Percentiles rank a stretch among this genome's conserved stretches.
Conservation (phyloP, 257 asterid genomes). For the Plectranthus barbatus region DNA sequence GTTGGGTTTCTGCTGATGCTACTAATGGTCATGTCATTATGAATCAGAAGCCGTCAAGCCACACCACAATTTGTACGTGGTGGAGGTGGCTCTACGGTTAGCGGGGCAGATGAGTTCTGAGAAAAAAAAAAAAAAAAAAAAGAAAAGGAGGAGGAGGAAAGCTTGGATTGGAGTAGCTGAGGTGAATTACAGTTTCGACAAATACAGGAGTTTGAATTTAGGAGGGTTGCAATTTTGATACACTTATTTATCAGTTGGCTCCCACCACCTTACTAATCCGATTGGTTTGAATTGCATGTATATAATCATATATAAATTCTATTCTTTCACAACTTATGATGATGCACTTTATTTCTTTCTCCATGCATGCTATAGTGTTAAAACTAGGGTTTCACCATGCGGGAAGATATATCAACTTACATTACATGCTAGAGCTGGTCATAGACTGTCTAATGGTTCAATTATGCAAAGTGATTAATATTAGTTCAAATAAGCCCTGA, state of each 20-base stretch:
- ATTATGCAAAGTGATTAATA: no score
- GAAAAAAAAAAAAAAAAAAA: background rate
- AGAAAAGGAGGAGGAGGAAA: background rate
- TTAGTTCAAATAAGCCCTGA: no score
- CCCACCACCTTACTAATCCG: background rate
- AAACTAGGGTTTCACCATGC: no score
- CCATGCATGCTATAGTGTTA: no score
- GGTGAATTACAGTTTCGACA: no score
- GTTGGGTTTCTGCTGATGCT: background rate
- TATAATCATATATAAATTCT: no score
- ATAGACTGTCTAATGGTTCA: no score
- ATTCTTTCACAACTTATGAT: conserved; percentile 16
- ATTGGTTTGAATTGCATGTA: conserved; percentile 16
- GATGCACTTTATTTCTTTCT: background rate
- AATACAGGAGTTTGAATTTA: background rate
- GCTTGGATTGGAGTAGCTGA: conserved; percentile 3
- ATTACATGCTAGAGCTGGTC: no score
- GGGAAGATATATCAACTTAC: no score
- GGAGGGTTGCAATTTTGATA: conserved; percentile 11
- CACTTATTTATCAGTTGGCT: conserved; percentile 9
- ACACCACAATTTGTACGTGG: no score
- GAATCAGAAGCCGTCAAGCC: background rate
- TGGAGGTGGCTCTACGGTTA: background rate
- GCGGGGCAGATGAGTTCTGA: background rate
- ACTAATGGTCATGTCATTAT: background rate